Base-by-base conservation (phyloP, 1,284 basidiomycete species). In the Blastosporella zonata region DNA sequence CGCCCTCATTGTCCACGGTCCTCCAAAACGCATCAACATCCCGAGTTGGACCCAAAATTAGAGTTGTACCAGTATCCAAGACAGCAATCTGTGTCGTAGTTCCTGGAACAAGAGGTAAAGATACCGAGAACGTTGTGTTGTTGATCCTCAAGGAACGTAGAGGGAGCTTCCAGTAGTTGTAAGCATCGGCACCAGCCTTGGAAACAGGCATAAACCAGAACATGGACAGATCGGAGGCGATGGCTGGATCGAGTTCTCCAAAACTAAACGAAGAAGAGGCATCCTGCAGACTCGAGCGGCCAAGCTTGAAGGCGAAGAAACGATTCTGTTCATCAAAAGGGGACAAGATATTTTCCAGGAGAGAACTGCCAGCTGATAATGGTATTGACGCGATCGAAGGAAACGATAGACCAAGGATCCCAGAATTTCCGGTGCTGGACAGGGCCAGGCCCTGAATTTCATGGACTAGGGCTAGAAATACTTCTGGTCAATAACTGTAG, bases 161-260 rank as follows among this genome's bases (percentile, higher is more conserved):
- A 2, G 77, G 72, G 6, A 81, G 58, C 55, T 82, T 82, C 81
- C 81, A 82, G 59, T 76, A 82, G 56, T 82, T 77, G 51, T 75
- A 78, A 1, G 58, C 58, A 42, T 60, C 59, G 8, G 60, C 60
- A 27, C 67, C 59, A 21, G 71, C 64, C 41, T 64, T 61, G 48
- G 72, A 72, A 31, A 81, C 77, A 43, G 73, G 64, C 7, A 67
- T 72, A 50, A 69, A 71, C 2, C 64, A 56, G 36, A 80, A 60
- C 20, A 64, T 64, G 2, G 59, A 56, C 3, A 65, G 62, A 23
- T 67, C 65, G 46, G 69, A 67, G 2, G 66, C 61, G 42, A 72
- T 62, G 3, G 58, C 55, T 8, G 69, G 49, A 57, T 82, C 79
- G 23, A 81, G 64, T 52, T 70, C 60, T 35, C 78, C 79, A 20